phyloP scores from a whole-genome alignment of 306 rosid species.

The Prinsepia uniflora region DNA sequence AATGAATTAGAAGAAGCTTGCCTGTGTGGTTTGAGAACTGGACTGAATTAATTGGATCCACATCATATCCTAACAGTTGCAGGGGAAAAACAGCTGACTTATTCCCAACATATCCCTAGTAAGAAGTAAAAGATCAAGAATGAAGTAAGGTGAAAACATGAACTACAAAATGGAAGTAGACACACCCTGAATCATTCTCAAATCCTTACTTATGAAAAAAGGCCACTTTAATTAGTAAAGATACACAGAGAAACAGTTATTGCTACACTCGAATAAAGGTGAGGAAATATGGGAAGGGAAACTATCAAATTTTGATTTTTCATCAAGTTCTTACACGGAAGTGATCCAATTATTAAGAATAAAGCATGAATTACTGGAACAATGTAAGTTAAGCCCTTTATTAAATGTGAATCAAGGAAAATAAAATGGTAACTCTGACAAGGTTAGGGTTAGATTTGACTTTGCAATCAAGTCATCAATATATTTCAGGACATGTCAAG shows the following conservation, averaged over 20 bases:
- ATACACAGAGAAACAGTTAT: not conserved
- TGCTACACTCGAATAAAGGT: not conserved
- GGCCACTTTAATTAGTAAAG: not conserved
- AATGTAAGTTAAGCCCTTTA: too few relatives aligned
- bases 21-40: conserved; percentile 96
- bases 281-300: not conserved
- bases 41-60: conserved; percentile 85
- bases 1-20: conserved; percentile 54
- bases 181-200: not conserved
- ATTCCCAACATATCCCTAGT: conserved; percentile 82
- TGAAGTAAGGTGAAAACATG: not conserved
- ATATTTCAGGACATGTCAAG: not conserved
- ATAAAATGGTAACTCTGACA: not conserved
- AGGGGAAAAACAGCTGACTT: conserved; percentile 83
- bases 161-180: not conserved
- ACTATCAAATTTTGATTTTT: not conserved
- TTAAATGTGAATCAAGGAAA: not conserved
- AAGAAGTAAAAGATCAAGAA: conserved; percentile 13
- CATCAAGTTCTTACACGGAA: not conserved
- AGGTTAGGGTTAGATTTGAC: too few relatives aligned
- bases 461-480: not conserved
- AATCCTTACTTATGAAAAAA: not conserved
- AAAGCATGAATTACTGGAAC: not conserved
- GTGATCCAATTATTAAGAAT: not conserved
- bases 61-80: conserved; percentile 83